Evolutionary conservation across 192 early-diverging fungal species (phyloP), one percentile per base, ranked within the genome.

Genomic region (Coemansia sp.): DNA sequence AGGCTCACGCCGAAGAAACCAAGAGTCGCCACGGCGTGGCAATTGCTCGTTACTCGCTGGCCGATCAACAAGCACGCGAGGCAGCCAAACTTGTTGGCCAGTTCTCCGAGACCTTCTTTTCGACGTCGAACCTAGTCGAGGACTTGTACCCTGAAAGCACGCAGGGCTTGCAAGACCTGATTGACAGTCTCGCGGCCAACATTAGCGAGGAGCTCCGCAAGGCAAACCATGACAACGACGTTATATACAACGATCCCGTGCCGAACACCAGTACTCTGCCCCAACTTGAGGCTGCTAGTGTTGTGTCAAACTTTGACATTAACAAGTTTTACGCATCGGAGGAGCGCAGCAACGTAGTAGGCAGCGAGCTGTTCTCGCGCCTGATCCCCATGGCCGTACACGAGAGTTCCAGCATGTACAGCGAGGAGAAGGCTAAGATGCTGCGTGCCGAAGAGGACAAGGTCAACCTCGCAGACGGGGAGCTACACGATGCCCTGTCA

Each of bases 401-500:
- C 76, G 95, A 98, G 81, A 89, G 92, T 44, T 87, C 96, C 14
- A 94, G 92, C 26, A 62, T 98, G 66, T 99, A 99, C 68, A 96
- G 95, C 23, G 97, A 98, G 73, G 95, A 97, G 74, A 95, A 97
- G 82, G 96, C 95, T 19, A 95, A 96, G 82, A 68, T 99, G 38
- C 86, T 97, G 7, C 89, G 97, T 26, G 75, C 85, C 23, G 93
- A 95, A 58, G 87, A 89, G 23, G 94, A 90, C 66, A 81, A 86
- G 67, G 92, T 90, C 33, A 93, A 94, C 52, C 68, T 89, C 6
- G 92, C 94, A 6, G 92, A 98, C 73, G 88, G 84, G 28, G 96
- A 99, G 69, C 73, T 97, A 16, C 86, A 92, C 49, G 91, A 90
- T 23, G 86, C 91, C 6, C 73, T 99, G 26, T 90, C 92, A 57